A percentile compares a stretch with the other conserved stretches of the same genome.
Evolutionary conservation across 306 rosid species (phyloP).

Genomic region (Acacia melanoxylon): DNA sequence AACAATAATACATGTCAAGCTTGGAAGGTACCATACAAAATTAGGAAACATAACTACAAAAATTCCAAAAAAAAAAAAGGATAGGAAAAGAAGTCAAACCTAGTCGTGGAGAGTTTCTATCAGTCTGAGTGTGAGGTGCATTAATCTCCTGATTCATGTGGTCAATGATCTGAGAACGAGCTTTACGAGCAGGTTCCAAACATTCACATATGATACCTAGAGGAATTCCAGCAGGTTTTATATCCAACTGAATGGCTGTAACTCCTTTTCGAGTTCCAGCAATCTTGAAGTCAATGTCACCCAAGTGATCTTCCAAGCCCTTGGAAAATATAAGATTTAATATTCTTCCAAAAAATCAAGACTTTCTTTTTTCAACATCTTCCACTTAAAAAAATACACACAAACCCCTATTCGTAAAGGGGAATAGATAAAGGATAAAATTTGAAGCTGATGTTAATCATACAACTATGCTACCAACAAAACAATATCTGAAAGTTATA

Average conservation of each 20-base stretch:
- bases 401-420: neutral
- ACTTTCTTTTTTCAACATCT: neutral
- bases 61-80: conserved; percentile 14
- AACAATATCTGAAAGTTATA: conserved; percentile 18
- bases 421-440: neutral
- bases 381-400: neutral
- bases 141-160: conserved; percentile 83
- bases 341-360: conserved; percentile 18
- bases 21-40: conserved; percentile 4
- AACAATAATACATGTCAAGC: conserved; percentile 36
- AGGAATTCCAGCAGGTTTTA: conserved; percentile 98
- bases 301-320: conserved; percentile 99
- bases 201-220: conserved; percentile 84
- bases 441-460: neutral
- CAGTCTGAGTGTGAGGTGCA: conserved; percentile 57
- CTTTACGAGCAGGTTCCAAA: conserved; percentile 87
- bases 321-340: conserved; percentile 33
- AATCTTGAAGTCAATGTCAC: conserved; percentile 98
- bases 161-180: conserved; percentile 86
- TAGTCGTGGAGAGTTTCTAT: conserved; percentile 67
- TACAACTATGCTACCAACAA: conserved; percentile 1
- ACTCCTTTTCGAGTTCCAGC: conserved; percentile 86
- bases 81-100: conserved; percentile 48
- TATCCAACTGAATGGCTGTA: conserved; percentile 91
- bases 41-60: conserved; percentile 15